Base-by-base conservation (phyloP, 306 rosid species). In the Cotoneaster glaucophyllus region DNA sequence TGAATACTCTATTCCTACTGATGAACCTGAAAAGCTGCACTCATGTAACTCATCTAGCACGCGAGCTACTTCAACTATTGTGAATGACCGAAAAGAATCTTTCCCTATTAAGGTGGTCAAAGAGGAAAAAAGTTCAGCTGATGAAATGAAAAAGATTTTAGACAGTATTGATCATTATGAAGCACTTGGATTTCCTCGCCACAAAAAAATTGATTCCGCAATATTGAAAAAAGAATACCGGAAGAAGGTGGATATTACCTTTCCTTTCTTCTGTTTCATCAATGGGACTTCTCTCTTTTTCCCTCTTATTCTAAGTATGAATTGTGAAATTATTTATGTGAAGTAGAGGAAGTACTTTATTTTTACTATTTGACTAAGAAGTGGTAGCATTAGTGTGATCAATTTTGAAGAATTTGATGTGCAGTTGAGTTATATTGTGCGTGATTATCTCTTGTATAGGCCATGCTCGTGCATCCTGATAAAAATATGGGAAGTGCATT, bases 401-500 rank as follows among this genome's bases (percentile, higher is more conserved):
- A 6, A 11, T 39, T 13, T n/a, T 34, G 43, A 25, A 64, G 37
- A 21, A 77, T 41, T 12, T 68, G 25, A 3, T 26, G 29, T 31
- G 21, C 18, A 6, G 39, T 39, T 22, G 41, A 64, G 68, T 31
- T 29, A 18, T 64, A 64, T 4, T 64, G 32, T 56, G 8, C 8
- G 11, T 22, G 31, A 67, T 72, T 9, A n/a, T 59, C 71, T 26
- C 32, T 78, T 67, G 56, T 70, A 82, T 62, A 95, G 99, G 99
- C 99, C 80, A 91, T 93, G 96, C 96, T 96, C 21, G 98, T 96
- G 78, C 99, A 96, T 85, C 99, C 99, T 75, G 99, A 96, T 82
- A 93, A 93, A 86, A 96, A 96, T 74, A 96, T 93, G 98, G 97
- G 99, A 57, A 89, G 91, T 82, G 84, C 97, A 4, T 78, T 85